These are phyloP conservation scores for Delitschia confertaspora DNA, from an alignment of 495 filamentous ascomycete genomes.

Conservation along the genomic window DNA sequence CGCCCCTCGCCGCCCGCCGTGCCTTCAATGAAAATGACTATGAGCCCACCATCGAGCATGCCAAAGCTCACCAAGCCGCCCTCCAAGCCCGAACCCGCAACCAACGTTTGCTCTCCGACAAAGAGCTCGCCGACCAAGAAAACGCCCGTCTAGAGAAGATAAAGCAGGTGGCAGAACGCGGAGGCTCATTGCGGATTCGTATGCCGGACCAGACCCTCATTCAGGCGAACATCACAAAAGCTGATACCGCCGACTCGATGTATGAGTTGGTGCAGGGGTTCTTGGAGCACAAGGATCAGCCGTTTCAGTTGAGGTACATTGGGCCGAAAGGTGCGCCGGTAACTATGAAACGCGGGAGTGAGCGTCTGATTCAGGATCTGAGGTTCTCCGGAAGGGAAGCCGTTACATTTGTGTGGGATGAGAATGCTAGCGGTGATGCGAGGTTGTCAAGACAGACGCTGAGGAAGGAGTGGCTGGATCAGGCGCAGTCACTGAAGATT, in stretches of 20 bases:
- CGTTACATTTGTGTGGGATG: slow-evolving; percentile 71
- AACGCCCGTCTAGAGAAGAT: slow-evolving; percentile 51
- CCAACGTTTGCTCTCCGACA: slow-evolving; percentile 59
- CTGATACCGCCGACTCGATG: slow-evolving; percentile 54
- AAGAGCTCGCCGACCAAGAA: slow-evolving; percentile 52
- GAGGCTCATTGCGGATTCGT: slow-evolving; percentile 67
- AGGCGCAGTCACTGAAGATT: slow-evolving; percentile 59
- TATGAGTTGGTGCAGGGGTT: slow-evolving; percentile 56
- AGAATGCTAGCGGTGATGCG: slow-evolving; percentile 41
- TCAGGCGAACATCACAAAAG: slow-evolving; percentile 51
- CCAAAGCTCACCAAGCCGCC: slow-evolving; percentile 67
- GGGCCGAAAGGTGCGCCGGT: slow-evolving; percentile 24
- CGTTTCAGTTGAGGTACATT: slow-evolving; percentile 46
- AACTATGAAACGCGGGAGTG: slow-evolving; percentile 36
- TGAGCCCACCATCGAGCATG: slow-evolving; percentile 75
- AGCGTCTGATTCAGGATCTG: slow-evolving; percentile 62
- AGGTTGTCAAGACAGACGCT: slow-evolving; percentile 44
- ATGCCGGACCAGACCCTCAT: slow-evolving; percentile 76
- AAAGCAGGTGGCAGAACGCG: slow-evolving; percentile 48
- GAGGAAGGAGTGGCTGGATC: slow-evolving; percentile 55
- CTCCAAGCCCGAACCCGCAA: slow-evolving; percentile 57
- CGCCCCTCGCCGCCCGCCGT: slow-evolving; percentile 62
- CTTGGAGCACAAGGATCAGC: slow-evolving; percentile 40
- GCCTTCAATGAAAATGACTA: slow-evolving; percentile 65
- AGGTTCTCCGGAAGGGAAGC: slow-evolving; percentile 59